Conservation (phyloP, 2,329 filamentous ascomycete species). For the Aspergillus sp. region DNA sequence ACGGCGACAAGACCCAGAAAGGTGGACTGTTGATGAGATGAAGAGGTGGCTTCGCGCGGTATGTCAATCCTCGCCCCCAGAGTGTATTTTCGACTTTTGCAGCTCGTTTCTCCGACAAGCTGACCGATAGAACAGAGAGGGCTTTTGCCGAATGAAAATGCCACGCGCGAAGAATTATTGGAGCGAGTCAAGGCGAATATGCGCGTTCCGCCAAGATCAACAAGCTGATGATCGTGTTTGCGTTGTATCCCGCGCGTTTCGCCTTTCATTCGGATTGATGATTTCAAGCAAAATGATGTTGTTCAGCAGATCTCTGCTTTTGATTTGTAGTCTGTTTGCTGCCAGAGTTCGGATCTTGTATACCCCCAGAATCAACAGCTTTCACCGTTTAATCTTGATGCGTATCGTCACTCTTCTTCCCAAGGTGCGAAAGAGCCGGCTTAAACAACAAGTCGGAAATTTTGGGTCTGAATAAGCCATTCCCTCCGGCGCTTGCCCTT, state of each 20-base stretch:
- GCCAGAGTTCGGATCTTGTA: background rate
- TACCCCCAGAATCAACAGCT: background rate
- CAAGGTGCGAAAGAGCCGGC: background rate
- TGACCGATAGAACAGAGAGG: constrained; percentile 52
- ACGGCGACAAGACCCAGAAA: constrained; percentile 53
- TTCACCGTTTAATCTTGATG: background rate
- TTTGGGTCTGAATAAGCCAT: constrained; percentile 71
- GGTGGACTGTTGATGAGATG: constrained; percentile 79
- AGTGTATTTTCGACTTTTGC: background rate
- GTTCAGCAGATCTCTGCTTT: background rate
- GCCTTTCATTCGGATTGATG: background rate
- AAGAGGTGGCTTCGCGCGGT: constrained; percentile 77
- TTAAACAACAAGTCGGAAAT: constrained; percentile 58
- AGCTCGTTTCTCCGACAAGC: background rate
- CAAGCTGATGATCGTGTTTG: constrained; percentile 3
- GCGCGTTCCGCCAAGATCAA: constrained; percentile 40
- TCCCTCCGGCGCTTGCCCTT: constrained; percentile 55
- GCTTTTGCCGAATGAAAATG: constrained; percentile 57
- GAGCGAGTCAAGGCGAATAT: constrained; percentile 69
- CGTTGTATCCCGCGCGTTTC: background rate
- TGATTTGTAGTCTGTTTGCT: background rate
- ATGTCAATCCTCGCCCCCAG: constrained; percentile 37
- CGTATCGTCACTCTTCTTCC: constrained; percentile 1
- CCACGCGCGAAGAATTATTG: constrained; percentile 62
- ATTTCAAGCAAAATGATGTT: background rate